Evolutionary conservation across 192 early-diverging fungal genomes (phyloP), one percentile per base, ranked within the genome.

Genomic region (Thamnidium elegans): DNA sequence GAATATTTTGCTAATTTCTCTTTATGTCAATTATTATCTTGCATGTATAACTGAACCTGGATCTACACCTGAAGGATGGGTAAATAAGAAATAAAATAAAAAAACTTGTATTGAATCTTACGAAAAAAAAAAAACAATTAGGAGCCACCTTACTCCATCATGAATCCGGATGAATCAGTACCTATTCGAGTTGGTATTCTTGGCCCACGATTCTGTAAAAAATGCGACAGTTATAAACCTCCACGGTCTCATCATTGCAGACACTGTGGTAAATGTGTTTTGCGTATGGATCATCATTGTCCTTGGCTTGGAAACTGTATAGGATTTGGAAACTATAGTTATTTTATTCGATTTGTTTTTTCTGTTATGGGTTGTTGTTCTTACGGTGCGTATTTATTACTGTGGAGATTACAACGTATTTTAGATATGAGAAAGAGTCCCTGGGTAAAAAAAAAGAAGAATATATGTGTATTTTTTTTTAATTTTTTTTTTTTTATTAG

Each of bases 241-340:
- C 87, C 90, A 5, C 78, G 91, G 53, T 72, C 88, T n/a, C 90
- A 92, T 73, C 91, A 93, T 66, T 93, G 91, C 65, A 68, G 82
- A 7, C 77, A 79, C 34, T 93, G 91, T 71, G 80, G 86, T 51
- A 80, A 80, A 34, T 93, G 91, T 79, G 83, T 92, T 34, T 83
- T 93, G 55, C 90, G 88, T 63, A 90, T 93, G 89, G 91, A 93
- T 62, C 91, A 93, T 65, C 91, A 93, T 67, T 93, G 91, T 51
- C 95, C 94, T 7, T 99, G 94, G 93, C 86, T 94, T 66, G 82
- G 87, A 76, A 87, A 94, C 74, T 95, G 93, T 71, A 78, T 98
- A 56, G 89, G 90, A 51, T 78, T 90, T 77, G 75, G 66, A 59
- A 87, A 93, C 79, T 80, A 86, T 63, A 69, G 77, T 14, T 86